Percentiles rank a stretch among this genome's conserved stretches.
These are phyloP conservation scores for Euphorbia celastroides DNA, from an alignment of 441 rosid genomes.

Conservation along the genomic window DNA sequence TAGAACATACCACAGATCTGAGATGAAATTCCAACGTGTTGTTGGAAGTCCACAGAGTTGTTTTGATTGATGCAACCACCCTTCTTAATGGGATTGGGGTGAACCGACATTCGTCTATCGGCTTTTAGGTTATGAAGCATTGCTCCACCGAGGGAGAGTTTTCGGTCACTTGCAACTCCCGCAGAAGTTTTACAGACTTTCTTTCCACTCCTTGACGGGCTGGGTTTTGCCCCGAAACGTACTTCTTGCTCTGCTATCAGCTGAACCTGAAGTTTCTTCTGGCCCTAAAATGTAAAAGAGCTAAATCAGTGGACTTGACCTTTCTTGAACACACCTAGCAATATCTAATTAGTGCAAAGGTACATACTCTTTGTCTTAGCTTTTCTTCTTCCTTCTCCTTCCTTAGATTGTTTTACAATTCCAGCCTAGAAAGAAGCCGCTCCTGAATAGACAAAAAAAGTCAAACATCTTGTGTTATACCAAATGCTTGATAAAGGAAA, in stretches of 20 bases:
- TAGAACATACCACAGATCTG: slow-evolving; percentile 20
- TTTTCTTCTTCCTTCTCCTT: slow-evolving; percentile 67
- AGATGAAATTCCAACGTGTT: slow-evolving; percentile 23
- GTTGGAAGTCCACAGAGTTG: slow-evolving; percentile 23
- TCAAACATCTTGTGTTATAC: neutral
- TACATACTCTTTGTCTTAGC: slow-evolving; percentile 59
- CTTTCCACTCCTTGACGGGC: slow-evolving; percentile 59
- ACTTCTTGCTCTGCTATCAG: slow-evolving; percentile 70
- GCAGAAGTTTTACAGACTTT: slow-evolving; percentile 49
- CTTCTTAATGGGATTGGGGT: slow-evolving; percentile 28
- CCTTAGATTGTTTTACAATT: slow-evolving; percentile 48
- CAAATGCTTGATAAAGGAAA: slow-evolving; percentile 2
- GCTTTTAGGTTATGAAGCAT: slow-evolving; percentile 55
- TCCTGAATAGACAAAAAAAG: slow-evolving; percentile 31
- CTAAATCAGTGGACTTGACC: neutral
- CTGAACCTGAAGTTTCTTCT: slow-evolving; percentile 76
- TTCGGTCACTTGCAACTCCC: slow-evolving; percentile 37
- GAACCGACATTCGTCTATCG: slow-evolving; percentile 19
- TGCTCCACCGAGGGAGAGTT: slow-evolving; percentile 71
- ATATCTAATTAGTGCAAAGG: slow-evolving; percentile 1
- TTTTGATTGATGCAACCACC: slow-evolving; percentile 28
- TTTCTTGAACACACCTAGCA: neutral
- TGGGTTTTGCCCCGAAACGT: slow-evolving; percentile 67
- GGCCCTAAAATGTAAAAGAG: slow-evolving; percentile 42
- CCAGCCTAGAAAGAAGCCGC: slow-evolving; percentile 65